These are phyloP conservation scores for Chiua virens DNA, from an alignment of 768 basidiomycete species.

Conservation along the genomic window DNA sequence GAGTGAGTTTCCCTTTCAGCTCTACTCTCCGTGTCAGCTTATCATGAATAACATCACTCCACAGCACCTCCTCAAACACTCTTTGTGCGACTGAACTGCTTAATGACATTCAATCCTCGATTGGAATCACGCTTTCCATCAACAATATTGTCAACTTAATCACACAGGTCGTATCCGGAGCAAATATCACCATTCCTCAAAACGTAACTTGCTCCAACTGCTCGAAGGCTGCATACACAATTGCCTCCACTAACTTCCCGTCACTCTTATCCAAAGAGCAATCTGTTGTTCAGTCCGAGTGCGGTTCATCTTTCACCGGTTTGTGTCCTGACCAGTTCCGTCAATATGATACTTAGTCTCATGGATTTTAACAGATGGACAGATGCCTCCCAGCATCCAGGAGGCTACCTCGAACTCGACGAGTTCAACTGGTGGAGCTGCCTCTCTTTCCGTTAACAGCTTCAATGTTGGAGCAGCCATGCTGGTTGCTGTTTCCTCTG, in stretches of 20 bases:
- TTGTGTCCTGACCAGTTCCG: conserved; percentile 15
- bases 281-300: conserved; percentile 34
- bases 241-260: conserved; percentile 39
- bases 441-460: conserved; percentile 19
- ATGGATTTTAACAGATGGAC: conserved; percentile 27
- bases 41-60: conserved; percentile 1
- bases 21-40: neutral
- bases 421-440: conserved; percentile 18
- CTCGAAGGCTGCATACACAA: conserved; percentile 50
- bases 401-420: conserved; percentile 24
- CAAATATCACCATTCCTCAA: conserved; percentile 17
- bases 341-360: neutral
- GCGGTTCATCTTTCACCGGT: conserved; percentile 57
- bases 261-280: conserved; percentile 26
- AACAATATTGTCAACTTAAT: conserved; percentile 16
- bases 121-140: conserved; percentile 17
- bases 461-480: conserved; percentile 27
- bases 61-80: conserved; percentile 36
- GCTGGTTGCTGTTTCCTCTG: conserved; percentile 34
- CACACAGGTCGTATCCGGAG: conserved; percentile 5
- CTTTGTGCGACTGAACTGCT: conserved; percentile 62
- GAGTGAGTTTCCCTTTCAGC: conserved; percentile 46
- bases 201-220: conserved; percentile 56
- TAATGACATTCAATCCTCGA: conserved; percentile 45
- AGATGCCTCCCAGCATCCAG: conserved; percentile 28